A percentile compares a stretch with the other conserved stretches of the same genome.
phyloP scores from a whole-genome alignment of 129 eudicot species.

The Deinandra increscens region DNA sequence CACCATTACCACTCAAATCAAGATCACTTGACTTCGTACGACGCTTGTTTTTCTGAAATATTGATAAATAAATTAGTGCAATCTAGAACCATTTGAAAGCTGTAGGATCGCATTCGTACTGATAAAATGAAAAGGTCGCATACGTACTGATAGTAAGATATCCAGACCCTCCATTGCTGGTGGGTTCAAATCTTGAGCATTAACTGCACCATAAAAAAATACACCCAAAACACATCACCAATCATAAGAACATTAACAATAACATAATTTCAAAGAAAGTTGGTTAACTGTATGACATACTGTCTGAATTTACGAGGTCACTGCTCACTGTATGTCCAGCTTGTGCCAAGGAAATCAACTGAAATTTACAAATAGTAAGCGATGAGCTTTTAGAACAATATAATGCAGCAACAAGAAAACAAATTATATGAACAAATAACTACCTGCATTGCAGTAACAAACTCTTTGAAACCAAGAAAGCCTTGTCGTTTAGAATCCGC shows the following conservation, averaged over 20 bases:
- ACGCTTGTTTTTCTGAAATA: conserved; percentile 57
- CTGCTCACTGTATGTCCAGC: conserved; percentile 54
- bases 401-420: conserved; percentile 2
- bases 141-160: conserved; percentile 54
- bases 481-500: conserved; percentile 93
- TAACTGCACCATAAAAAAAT: conserved; percentile 37
- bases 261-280: not conserved
- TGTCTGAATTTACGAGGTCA: conserved; percentile 53
- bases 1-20: conserved; percentile 59
- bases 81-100: not conserved
- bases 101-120: not conserved
- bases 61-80: conserved; percentile 10
- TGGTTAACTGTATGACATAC: conserved; percentile 33
- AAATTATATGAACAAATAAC: not conserved
- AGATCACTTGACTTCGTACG: conserved; percentile 38
- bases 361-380: conserved; percentile 16
- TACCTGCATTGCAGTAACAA: conserved; percentile 90
- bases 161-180: conserved; percentile 89
- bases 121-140: conserved; percentile 12
- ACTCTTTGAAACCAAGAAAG: conserved; percentile 75
- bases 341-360: conserved; percentile 87
- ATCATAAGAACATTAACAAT: not conserved
- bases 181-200: conserved; percentile 59
- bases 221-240: not conserved
- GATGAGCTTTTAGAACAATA: conserved; percentile 15